Conservation (phyloP, 2,329 filamentous ascomycete genomes). For the Pseudocercospora pini-densiflorae region DNA sequence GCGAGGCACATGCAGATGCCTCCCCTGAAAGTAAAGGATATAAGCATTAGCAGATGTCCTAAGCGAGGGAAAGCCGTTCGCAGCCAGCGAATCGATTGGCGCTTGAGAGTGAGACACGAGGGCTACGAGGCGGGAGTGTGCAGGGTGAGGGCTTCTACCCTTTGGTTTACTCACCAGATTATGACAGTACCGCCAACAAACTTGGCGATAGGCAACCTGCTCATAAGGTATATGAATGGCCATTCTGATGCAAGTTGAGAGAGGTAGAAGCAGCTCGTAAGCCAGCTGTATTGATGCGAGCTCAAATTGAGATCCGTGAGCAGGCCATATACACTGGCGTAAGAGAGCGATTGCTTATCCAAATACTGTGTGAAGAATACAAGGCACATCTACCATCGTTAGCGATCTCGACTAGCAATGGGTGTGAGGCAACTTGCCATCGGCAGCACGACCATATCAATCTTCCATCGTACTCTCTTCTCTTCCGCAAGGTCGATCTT, state of each 20-base stretch:
- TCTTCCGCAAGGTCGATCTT: slow-evolving; percentile 12
- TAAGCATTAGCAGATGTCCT: too few relatives aligned
- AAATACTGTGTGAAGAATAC: slow-evolving; percentile 44
- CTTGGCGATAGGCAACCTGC: slow-evolving; percentile 53
- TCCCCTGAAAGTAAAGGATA: too few relatives aligned
- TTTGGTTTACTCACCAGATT: too few relatives aligned
- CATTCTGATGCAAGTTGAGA: slow-evolving; percentile 50
- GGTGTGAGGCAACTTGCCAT: slow-evolving; percentile 7
- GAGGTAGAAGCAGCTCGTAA: slow-evolving; percentile 52
- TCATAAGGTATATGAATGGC: slow-evolving; percentile 59
- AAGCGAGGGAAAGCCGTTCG: too few relatives aligned
- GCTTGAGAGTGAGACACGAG: too few relatives aligned
- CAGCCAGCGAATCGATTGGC: too few relatives aligned
- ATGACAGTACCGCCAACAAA: slow-evolving; percentile 54
- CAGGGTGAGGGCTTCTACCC: too few relatives aligned
- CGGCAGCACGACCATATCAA: slow-evolving; percentile 26
- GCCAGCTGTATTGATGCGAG: slow-evolving; percentile 56
- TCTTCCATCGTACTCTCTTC: slow-evolving; percentile 24
- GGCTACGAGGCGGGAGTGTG: too few relatives aligned
- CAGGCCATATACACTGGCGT: slow-evolving; percentile 55
- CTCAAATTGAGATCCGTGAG: slow-evolving; percentile 53
- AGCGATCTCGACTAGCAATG: neutral
- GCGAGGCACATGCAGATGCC: slow-evolving; percentile 52
- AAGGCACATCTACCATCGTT: slow-evolving; percentile 29
- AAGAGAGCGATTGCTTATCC: slow-evolving; percentile 57